Percentiles rank a stretch among this genome's conserved stretches.
Evolutionary conservation across 2,329 filamentous ascomycete genomes (phyloP).

Genomic region (Claviceps sp.): DNA sequence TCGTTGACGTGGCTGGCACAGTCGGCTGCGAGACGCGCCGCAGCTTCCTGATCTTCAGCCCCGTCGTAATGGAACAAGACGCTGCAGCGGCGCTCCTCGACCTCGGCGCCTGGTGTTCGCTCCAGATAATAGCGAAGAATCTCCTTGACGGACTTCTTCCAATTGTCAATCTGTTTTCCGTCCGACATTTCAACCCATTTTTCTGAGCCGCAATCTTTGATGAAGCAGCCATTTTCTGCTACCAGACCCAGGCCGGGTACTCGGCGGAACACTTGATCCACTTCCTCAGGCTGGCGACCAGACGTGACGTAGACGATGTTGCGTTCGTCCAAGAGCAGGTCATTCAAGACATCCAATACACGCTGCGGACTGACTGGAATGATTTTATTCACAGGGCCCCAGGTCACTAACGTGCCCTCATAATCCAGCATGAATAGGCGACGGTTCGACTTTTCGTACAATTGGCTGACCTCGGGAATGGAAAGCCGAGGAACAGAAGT

Average conservation of each 20-base stretch:
- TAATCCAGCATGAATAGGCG: conserved; percentile 87
- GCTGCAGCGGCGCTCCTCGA: conserved; percentile 86
- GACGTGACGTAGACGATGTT: conserved; percentile 95
- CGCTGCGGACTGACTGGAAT: conserved; percentile 75
- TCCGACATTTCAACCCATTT: conserved; percentile 73
- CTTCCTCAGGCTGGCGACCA: conserved; percentile 71
- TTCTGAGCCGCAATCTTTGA: conserved; percentile 55
- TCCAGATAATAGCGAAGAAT: conserved; percentile 86
- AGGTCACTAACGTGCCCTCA: conserved; percentile 81
- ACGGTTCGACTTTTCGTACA: conserved; percentile 52
- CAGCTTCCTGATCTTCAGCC: conserved; percentile 62
- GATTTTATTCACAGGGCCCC: conserved; percentile 72
- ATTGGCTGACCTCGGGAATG: conserved; percentile 45
- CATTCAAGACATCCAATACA: conserved; percentile 69
- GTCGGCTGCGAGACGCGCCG: conserved; percentile 70
- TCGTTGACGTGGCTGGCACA: conserved; percentile 94
- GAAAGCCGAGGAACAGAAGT: conserved; percentile 78
- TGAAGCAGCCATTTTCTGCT: conserved; percentile 87
- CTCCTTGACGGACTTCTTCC: conserved; percentile 72
- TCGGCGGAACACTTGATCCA: conserved; percentile 73
- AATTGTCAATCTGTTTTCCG: conserved; percentile 52
- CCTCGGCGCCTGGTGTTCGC: conserved; percentile 72
- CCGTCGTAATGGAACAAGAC: conserved; percentile 83
- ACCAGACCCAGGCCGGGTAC: conserved; percentile 79
- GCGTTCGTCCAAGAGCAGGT: conserved; percentile 63